Evolutionary conservation across 208 protist genomes (phyloP), one percentile per base, ranked within the genome.

Genomic region (Willaertia magna): DNA sequence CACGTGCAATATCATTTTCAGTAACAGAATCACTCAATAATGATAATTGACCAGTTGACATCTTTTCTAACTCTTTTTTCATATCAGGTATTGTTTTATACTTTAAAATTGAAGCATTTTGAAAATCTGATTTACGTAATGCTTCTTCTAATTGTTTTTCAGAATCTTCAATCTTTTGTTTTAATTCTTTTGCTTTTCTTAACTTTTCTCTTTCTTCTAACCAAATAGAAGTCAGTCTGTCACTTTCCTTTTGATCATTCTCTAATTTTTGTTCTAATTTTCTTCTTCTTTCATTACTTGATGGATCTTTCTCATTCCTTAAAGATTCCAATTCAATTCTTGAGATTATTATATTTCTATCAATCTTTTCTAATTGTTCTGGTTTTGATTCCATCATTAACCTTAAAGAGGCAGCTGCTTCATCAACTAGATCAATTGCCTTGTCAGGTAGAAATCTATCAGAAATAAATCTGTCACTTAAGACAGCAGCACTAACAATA

Each of bases 391-490:
- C 95, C 86, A 98, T 92, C 91, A 97, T 93, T 61, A 99, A 90
- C 46, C 94, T 90, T 86, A 96, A 88, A 18, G 92, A 93, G 76
- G 96, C 95, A 85, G 93, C 91, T 1, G 97, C 97, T 90, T 99
- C 98, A 87, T 99, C 97, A 43, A 99, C 91, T 16, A 99, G 91
- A 91, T 99, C 98, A 82, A 99, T 99, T 2, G 98, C 97, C 90
- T 99, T 99, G 90, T 99, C 98, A 14, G 98, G 98, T 44, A 99
- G 92, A 85, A 96, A 97, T 18, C 98, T 91, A 47, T 97, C 93
- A 9, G 94, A 92, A 74, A 99, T 97, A 91, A 99, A 99, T 40
- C 97, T 91, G 88, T 98, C 89, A 4, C 93, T 88, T 39, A 85
- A 81, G 44, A 44, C 18, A 6, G 81, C 85, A 7, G 85, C 85